A percentile compares a stretch with the other conserved stretches of the same genome.
phyloP scores from a whole-genome alignment of 257 asterid species.

The Echites panduratus region DNA sequence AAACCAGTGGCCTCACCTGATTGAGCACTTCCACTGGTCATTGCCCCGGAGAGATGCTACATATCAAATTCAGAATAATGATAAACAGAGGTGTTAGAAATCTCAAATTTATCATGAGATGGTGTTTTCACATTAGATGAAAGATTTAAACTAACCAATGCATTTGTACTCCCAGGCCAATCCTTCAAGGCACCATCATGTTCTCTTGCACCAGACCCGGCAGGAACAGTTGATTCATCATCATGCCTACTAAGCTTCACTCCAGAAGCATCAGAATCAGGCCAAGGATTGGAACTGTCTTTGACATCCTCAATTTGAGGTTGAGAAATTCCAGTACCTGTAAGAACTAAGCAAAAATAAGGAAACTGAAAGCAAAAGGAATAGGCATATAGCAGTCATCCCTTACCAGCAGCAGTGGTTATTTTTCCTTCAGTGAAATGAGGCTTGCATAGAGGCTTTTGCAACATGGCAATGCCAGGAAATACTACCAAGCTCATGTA shows the following conservation, averaged over 20 bases:
- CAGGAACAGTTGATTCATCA: constrained; percentile 14
- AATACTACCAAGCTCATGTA: constrained; percentile 68
- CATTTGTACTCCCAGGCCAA: constrained; percentile 12
- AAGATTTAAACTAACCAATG: constrained; percentile 1
- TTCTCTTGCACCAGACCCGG: constrained; percentile 18
- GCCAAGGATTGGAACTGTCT: not conserved
- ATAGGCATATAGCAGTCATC: not conserved
- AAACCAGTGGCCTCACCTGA: not conserved
- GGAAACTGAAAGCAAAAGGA: not conserved
- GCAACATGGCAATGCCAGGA: constrained; percentile 73
- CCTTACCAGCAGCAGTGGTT: constrained; percentile 25
- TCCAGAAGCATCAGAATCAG: constrained; percentile 16
- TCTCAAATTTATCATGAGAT: constrained; percentile 2
- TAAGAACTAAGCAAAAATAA: constrained; percentile 12
- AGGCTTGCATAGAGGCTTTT: constrained; percentile 47
- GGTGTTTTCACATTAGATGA: not conserved
- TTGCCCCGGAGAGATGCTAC: not conserved
- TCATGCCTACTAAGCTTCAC: constrained; percentile 7
- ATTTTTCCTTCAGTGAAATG: constrained; percentile 14
- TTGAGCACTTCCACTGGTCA: not conserved
- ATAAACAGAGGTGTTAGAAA: not conserved
- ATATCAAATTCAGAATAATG: constrained; percentile 3
- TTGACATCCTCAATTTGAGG: constrained; percentile 22
- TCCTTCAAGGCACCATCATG: constrained; percentile 10
- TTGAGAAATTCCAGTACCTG: constrained; percentile 25